Base-by-base conservation (phyloP, 1,284 basidiomycete genomes). In the Moesziomyces aphidis region DNA sequence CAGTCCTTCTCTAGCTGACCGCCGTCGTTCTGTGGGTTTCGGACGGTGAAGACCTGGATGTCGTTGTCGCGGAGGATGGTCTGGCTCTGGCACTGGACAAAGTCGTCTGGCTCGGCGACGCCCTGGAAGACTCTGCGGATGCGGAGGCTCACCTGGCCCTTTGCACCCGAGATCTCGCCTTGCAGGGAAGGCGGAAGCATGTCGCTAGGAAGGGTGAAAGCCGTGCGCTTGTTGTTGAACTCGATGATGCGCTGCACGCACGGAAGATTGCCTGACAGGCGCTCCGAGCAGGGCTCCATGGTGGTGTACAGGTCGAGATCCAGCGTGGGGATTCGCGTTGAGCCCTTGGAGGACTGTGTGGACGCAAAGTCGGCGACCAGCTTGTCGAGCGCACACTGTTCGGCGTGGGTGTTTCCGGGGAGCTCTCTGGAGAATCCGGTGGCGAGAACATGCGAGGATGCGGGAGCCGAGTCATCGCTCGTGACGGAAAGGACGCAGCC, bases 341-440 rank as follows among this genome's bases (percentile, higher is more conserved):
- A 15, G 21, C 36, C 46, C 19, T 46, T 34, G 0, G 26, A 48
- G 11, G 54, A 52, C 2, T 55, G 47, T 7, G 45, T 55, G 2
- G 34, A 28, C 19, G 50, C 24, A 21, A 62, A 74, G 21, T 70
- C 42, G 56, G 39, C 86, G 85, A 53, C 47, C 15, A 91, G 89
- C 83, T 98, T 98, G 45, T 89, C 85, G 50, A 99, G 87, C 0
- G 96, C 95, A 83, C 96, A 97, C 23, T 95, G 94, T 86, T 99
- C 96, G 15, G 96, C 96, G 85, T 99, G 97, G 2, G 96, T 98
- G 85, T 98, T 99, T 54, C 95, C 96, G 1, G 77, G 76, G 0
- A 97, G 88, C 85, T 99, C 95, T 80, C 97, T 89, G 39, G 95
- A 97, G 86, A 91, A 96, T 26, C 95, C 95, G 8, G 91, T 91